Conservation (phyloP, 495 filamentous ascomycete genomes). For the Neurospora tetraspora region DNA sequence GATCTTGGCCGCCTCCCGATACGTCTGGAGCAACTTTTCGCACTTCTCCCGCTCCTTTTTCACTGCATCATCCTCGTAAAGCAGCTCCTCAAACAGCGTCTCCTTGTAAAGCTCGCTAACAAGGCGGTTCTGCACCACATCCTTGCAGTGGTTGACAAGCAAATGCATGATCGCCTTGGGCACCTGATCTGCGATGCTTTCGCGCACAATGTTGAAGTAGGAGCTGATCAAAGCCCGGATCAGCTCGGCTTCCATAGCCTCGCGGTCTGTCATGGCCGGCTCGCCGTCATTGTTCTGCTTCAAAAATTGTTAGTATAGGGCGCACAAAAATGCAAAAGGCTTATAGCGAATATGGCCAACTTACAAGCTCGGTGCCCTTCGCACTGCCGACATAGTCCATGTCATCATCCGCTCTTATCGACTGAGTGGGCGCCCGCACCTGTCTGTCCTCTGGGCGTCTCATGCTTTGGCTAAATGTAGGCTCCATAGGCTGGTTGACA, state of each 20-base stretch:
- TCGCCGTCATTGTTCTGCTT: constrained; percentile 44
- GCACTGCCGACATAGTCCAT: constrained; percentile 19
- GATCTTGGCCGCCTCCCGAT: constrained; percentile 94
- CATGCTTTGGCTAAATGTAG: constrained; percentile 74
- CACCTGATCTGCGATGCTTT: constrained; percentile 94
- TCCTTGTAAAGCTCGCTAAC: constrained; percentile 95
- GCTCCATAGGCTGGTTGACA: constrained; percentile 63
- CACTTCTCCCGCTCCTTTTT: constrained; percentile 98
- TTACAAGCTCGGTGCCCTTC: constrained; percentile 43
- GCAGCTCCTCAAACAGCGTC: constrained; percentile 78
- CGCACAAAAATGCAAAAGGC: background rate
- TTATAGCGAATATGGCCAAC: constrained; percentile 15
- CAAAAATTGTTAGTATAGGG: constrained; percentile 17
- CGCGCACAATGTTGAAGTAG: constrained; percentile 97
- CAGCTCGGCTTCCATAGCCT: constrained; percentile 93
- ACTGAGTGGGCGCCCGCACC: constrained; percentile 27
- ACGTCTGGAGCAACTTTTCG: constrained; percentile 85
- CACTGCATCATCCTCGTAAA: constrained; percentile 95
- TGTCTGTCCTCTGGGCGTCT: constrained; percentile 60
- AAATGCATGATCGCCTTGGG: constrained; percentile 99
- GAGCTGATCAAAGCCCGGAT: constrained; percentile 93
- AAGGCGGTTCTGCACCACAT: constrained; percentile 91
- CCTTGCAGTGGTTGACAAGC: constrained; percentile 94
- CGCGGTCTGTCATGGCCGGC: constrained; percentile 84
- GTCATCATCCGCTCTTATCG: constrained; percentile 24